Base-by-base conservation (phyloP, 495 filamentous ascomycete genomes). In the Xylaria castorea region DNA sequence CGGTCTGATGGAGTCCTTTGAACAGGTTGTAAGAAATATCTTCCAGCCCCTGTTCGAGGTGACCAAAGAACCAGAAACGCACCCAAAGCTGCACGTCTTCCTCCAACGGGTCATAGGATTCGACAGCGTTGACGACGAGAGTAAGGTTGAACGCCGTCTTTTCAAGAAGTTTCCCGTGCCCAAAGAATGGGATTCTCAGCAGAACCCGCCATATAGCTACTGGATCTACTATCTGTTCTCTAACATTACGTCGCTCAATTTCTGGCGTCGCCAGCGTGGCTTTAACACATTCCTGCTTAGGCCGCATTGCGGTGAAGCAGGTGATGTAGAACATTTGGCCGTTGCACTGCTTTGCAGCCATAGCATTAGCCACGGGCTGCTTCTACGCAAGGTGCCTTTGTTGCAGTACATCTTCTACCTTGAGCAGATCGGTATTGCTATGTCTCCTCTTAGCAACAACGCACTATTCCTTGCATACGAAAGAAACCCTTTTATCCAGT, bases 361-460 rank as follows among this genome's bases (percentile, higher is more conserved):
- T 80, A 98, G 95, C 78, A 99, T 99, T 81, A 97, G 93, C 78
- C 96, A 99, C 80, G 96, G 96, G 2, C 90, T 99, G 50, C 84
- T 97, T 68, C 85, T 99, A 44, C 90, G 97, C 44, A 99, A 99
- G 78, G 94, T 98, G 11, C 97, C 96, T 5, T 80, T 99, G 61
- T 80, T 99, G 71, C 96, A 99, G 78, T 99, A 99, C 81, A 91
- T 98, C 64, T 99, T 97, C 83, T 99, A 99, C 75, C 89, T 99
- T 30, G 94, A 99, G 76, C 94, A 97, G 78, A 98, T 99, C 73
- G 96, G 96, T 68, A 96, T 99, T 77, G 96, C 96, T 68, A 99
- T 99, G 96, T 98, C 96, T 12, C 96, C 96, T 34, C 89, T 99
- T 40, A 97, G 94, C 79, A 99, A 99, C 85, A 99, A 99, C 76